These are phyloP conservation scores for Capsicum rhomboideum DNA, from an alignment of 257 asterid genomes.

Conservation along the genomic window DNA sequence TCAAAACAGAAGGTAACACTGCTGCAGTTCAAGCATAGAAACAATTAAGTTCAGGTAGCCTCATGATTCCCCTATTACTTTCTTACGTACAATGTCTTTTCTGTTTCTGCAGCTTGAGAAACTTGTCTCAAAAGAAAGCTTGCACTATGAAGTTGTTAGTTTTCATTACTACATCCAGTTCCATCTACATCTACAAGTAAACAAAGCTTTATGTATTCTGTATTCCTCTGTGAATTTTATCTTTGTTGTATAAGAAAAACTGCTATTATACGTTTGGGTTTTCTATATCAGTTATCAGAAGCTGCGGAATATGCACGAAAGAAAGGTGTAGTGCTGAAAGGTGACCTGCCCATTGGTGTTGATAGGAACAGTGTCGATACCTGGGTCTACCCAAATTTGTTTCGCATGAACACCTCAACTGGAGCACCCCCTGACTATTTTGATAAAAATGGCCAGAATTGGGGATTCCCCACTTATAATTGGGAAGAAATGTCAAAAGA, in stretches of 20 bases:
- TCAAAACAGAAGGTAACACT: conserved; percentile 55
- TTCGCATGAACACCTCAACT: conserved; percentile 92
- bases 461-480: conserved; percentile 99
- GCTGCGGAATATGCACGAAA: conserved; percentile 86
- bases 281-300: conserved; percentile 62
- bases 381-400: conserved; percentile 89
- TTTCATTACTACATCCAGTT: conserved; percentile 89
- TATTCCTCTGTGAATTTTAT: conserved; percentile 3
- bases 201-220: background rate
- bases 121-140: conserved; percentile 61
- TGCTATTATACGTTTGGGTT: background rate
- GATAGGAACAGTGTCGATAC: conserved; percentile 94
- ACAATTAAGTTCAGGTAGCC: background rate
- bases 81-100: conserved; percentile 7
- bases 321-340: conserved; percentile 85
- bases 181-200: conserved; percentile 72
- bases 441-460: conserved; percentile 95
- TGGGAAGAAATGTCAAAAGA: conserved; percentile 99
- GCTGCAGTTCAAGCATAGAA: background rate
- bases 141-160: conserved; percentile 60
- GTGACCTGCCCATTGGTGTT: conserved; percentile 97
- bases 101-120: conserved; percentile 77
- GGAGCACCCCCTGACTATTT: conserved; percentile 99
- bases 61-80: background rate
- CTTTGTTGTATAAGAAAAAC: conserved; percentile 3